Conservation (phyloP, 2,329 filamentous ascomycete species). For the Ceratocystis destructans region DNA sequence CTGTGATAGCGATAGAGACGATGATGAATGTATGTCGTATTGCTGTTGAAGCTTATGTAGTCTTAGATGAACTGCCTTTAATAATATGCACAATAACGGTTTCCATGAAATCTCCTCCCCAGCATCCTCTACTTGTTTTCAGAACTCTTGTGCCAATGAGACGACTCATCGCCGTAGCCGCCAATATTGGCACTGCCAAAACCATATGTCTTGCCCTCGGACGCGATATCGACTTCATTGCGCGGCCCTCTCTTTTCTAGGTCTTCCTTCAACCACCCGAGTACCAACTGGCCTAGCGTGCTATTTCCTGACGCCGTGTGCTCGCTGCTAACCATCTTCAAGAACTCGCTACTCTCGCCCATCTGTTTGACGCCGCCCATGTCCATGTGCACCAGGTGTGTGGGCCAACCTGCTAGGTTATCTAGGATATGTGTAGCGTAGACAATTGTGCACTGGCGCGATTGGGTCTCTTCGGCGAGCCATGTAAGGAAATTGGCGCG, state of each 20-base stretch:
- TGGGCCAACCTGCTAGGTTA: constrained; percentile 88
- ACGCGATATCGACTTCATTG: constrained; percentile 39
- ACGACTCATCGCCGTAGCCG: constrained; percentile 44
- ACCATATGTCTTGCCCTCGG: constrained; percentile 52
- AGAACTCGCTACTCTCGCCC: constrained; percentile 59
- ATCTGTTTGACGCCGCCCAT: constrained; percentile 77
- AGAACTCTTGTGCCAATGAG: constrained; percentile 13
- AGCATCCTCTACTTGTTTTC: background rate
- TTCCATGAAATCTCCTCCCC: background rate
- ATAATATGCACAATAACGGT: background rate
- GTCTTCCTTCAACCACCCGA: constrained; percentile 76
- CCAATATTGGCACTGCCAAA: constrained; percentile 38
- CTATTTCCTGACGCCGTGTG: constrained; percentile 52
- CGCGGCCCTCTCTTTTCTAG: constrained; percentile 65
- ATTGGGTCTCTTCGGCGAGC: constrained; percentile 75
- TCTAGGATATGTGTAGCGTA: constrained; percentile 97
- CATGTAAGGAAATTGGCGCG: constrained; percentile 75
- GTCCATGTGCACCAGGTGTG: constrained; percentile 91
- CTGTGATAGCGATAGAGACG: background rate
- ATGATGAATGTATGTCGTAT: background rate
- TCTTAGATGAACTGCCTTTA: background rate
- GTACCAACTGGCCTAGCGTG: constrained; percentile 70
- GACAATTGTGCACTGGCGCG: constrained; percentile 73
- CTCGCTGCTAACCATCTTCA: constrained; percentile 35
- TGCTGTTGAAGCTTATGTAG: background rate